Percentiles rank a stretch among this genome's conserved stretches.
Conservation (phyloP, 805 yeast species). For the Pichia exigua region DNA sequence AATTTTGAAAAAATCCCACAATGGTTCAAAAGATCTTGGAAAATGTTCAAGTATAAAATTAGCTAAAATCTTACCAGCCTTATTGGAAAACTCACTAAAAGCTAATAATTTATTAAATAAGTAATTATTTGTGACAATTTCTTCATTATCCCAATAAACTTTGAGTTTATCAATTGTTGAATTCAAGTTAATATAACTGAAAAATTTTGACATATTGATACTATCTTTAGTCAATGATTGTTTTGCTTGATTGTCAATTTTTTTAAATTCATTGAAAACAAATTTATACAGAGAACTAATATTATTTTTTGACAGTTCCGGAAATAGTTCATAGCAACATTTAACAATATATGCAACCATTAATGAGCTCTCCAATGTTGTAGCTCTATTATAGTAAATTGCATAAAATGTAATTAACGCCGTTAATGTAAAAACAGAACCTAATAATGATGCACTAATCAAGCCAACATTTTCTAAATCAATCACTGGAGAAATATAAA, state of each 20-base stretch:
- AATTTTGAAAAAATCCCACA: constrained; percentile 46
- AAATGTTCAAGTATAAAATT: constrained; percentile 43
- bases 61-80: constrained; percentile 20
- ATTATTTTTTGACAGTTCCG: constrained; percentile 59
- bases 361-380: constrained; percentile 83
- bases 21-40: constrained; percentile 44
- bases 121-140: not conserved
- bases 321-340: constrained; percentile 87
- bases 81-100: constrained; percentile 17
- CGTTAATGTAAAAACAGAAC: constrained; percentile 74
- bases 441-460: constrained; percentile 73
- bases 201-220: not conserved
- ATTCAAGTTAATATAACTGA: not conserved
- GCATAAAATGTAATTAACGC: constrained; percentile 74
- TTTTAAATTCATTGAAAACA: constrained; percentile 29
- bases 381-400: constrained; percentile 72
- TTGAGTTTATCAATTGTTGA: not conserved
- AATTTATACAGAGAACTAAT: constrained; percentile 28
- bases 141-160: not conserved
- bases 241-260: constrained; percentile 28
- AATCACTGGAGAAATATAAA: constrained; percentile 64
- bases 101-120: constrained; percentile 1
- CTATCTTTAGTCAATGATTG: constrained; percentile 15
- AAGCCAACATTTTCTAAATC: constrained; percentile 55
- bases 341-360: constrained; percentile 87